These are phyloP conservation scores for Fomitopsis palustris DNA, from an alignment of 1,284 basidiomycete species.

Conservation along the genomic window DNA sequence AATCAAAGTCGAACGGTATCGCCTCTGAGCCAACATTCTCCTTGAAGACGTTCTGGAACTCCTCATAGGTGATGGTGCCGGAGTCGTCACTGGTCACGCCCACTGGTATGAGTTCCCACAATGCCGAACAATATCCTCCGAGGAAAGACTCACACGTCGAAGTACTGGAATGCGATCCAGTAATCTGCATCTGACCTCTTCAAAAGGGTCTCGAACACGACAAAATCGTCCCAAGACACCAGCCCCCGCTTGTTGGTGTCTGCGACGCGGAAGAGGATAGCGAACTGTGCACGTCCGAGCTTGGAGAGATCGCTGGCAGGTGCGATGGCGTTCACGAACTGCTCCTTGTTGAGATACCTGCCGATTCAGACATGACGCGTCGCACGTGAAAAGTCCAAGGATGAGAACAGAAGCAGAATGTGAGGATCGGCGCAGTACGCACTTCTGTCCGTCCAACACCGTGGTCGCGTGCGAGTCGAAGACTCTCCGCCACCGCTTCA, in stretches of 20 bases:
- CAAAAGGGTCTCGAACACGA: constrained; percentile 86
- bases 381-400: not conserved
- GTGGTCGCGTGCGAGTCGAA: constrained; percentile 83
- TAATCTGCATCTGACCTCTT: constrained; percentile 93
- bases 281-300: constrained; percentile 84
- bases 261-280: constrained; percentile 87
- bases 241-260: constrained; percentile 75
- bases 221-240: constrained; percentile 93
- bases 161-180: constrained; percentile 95
- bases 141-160: constrained; percentile 74
- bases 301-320: constrained; percentile 80
- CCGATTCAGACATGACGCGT: not conserved
- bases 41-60: constrained; percentile 89
- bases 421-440: constrained; percentile 31
- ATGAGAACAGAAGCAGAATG: not conserved
- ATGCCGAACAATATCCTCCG: not conserved
- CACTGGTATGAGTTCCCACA: not conserved
- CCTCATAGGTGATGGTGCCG: constrained; percentile 87
- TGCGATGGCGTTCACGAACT: constrained; percentile 91
- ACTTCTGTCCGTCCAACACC: constrained; percentile 76
- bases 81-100: constrained; percentile 67
- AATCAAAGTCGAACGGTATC: constrained; percentile 94
- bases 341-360: constrained; percentile 78
- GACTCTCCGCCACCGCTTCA: constrained; percentile 81
- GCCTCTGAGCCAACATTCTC: constrained; percentile 77